Evolutionary conservation across 352 stramenopile species (phyloP).

Genomic region (Phytopythium delawarense): DNA sequence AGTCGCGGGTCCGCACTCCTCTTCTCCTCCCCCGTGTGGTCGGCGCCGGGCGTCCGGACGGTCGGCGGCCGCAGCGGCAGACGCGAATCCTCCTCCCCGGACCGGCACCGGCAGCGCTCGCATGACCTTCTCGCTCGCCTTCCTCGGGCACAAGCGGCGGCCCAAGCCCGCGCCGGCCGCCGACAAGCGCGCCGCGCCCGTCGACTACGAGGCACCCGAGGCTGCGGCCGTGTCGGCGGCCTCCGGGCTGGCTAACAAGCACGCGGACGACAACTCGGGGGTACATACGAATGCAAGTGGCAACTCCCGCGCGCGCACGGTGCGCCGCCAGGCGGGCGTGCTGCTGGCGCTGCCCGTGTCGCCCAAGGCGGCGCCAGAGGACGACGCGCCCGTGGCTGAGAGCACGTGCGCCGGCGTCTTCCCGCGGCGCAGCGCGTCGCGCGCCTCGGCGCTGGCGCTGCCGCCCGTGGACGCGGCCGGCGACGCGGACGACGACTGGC

Average conservation of each 20-base stretch:
- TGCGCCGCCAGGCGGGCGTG: conserved; percentile 18
- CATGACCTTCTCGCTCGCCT: conserved; percentile 5
- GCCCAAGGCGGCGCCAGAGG: not conserved
- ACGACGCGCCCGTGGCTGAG: not conserved
- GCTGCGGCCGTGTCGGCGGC: not conserved
- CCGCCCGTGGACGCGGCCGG: not conserved
- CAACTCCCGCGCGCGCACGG: conserved; percentile 28
- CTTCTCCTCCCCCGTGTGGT: no score
- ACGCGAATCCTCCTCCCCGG: not conserved
- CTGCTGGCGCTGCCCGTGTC: conserved; percentile 32
- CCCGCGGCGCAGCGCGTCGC: conserved; percentile 9
- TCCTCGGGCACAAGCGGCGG: conserved; percentile 1
- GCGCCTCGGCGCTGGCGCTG: not conserved
- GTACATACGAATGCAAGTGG: not conserved
- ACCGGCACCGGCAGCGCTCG: not conserved
- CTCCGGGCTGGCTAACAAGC: not conserved
- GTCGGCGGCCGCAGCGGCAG: not conserved
- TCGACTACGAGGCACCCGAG: not conserved
- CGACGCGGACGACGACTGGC: not conserved
- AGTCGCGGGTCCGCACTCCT: no score
- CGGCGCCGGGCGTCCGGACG: no score
- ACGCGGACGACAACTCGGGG: not conserved
- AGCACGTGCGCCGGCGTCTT: conserved; percentile 5
- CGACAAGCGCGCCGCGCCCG: not conserved
- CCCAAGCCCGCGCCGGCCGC: not conserved